Evolutionary conservation across 2,329 filamentous ascomycete genomes (phyloP), one percentile per base, ranked within the genome.

Genomic region (Fusarium sp.): DNA sequence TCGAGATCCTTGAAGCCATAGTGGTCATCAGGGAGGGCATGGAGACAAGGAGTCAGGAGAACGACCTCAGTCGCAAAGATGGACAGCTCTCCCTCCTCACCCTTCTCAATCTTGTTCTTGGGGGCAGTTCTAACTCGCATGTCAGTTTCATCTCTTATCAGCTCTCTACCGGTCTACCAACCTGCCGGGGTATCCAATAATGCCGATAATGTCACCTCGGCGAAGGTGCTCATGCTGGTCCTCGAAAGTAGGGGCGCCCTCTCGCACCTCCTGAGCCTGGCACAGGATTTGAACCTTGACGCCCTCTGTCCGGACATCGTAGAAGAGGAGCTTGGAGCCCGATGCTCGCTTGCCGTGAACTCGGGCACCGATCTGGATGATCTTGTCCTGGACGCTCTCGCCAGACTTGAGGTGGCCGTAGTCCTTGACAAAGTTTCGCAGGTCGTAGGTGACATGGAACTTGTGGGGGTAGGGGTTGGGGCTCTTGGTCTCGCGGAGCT

Each of bases 1-100:
- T 99, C 97, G 81, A 95, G 91, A 82, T 98, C 95, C 88, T 97
- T 96, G 88, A 98, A 95, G 72, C 96, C 96, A 82, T 95, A 98
- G 85, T 96, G 93, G 84, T 97, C 95, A 71, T 93, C 93, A 66
- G 97, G 97, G 77, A 85, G 76, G 29, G 77, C 77, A 38, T 98
- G 95, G 80, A 99, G 85, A 84, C 96, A 98, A 10, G 97, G 97
- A 1, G 96, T 93, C 70, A 99, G 89, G 54, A 98, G 91, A 47
- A 93, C 87, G 74, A 99, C 89, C 84, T 98, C 93, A 61, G 90
- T 92, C 2, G 97, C 97, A 80, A 98, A 97, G 82, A 99, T 95
- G 47, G 95, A 97, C 61, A 99, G 89, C 85, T 99, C 96, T 74
- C 97, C 97, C 66, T 84, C 78, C 50, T 78, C 83, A 40, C 95